Evolutionary conservation across 2,329 filamentous ascomycete genomes (phyloP).

Genomic region (Ophiocordyceps camponoti-leonardi): DNA sequence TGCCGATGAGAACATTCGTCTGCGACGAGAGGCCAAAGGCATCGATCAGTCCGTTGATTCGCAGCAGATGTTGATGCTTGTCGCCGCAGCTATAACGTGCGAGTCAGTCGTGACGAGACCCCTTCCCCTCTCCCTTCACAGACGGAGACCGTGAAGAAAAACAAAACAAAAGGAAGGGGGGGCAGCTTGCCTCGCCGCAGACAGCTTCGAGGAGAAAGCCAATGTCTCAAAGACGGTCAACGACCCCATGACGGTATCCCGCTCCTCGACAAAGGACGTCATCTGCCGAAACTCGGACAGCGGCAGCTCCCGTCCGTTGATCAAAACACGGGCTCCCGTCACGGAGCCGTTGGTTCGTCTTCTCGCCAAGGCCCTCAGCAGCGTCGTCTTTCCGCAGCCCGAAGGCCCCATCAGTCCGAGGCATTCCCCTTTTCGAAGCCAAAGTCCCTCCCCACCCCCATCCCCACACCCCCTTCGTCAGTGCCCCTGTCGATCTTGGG

Average conservation of each 20-base stretch:
- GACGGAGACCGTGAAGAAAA: background rate
- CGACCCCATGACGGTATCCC: constrained; percentile 68
- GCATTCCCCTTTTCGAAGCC: background rate
- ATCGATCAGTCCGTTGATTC: constrained; percentile 48
- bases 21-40: constrained; percentile 60
- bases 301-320: constrained; percentile 42
- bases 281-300: constrained; percentile 42
- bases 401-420: constrained; percentile 69
- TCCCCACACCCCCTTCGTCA: background rate
- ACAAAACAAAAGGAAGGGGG: constrained; percentile 21
- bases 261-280: constrained; percentile 71
- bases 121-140: background rate
- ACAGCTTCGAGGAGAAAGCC: constrained; percentile 58
- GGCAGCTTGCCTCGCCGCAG: constrained; percentile 30
- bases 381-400: constrained; percentile 63
- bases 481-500: background rate
- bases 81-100: background rate
- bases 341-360: constrained; percentile 23
- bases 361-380: constrained; percentile 63
- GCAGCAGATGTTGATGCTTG: constrained; percentile 34
- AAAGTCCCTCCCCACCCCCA: background rate
- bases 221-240: constrained; percentile 69
- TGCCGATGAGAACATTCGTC: constrained; percentile 58
- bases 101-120: background rate
- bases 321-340: constrained; percentile 25